Evolutionary conservation across 2,329 filamentous ascomycete species (phyloP).

Genomic region (Xylariales sp.): DNA sequence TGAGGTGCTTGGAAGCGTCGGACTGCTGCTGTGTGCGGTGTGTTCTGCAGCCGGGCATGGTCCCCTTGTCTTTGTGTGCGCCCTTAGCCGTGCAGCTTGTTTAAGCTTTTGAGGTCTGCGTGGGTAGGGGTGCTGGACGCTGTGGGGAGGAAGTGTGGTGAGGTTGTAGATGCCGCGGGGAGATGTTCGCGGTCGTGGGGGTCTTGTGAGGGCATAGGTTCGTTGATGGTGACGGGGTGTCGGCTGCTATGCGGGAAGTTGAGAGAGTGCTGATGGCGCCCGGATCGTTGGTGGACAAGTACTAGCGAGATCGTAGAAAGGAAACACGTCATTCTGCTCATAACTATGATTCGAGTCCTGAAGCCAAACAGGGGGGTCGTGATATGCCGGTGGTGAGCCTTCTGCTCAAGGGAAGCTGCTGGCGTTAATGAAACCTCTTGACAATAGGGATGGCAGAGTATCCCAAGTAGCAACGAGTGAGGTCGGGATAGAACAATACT

Average conservation of each 20-base stretch:
- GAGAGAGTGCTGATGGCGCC: not conserved
- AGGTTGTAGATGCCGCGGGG: not conserved
- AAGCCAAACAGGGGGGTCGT: not conserved
- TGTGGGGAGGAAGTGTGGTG: too few species aligned
- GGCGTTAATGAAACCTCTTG: not conserved
- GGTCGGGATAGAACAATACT: not conserved
- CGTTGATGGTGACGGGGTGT: not conserved
- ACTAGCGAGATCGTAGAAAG: not conserved
- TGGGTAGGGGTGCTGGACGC: too few species aligned
- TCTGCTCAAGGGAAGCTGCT: not conserved
- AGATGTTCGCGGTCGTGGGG: not conserved
- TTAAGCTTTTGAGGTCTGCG: too few species aligned
- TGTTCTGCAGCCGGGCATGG: too few species aligned
- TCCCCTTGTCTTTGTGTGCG: too few species aligned
- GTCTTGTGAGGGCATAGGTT: not conserved
- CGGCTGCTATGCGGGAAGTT: not conserved
- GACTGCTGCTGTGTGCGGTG: too few species aligned
- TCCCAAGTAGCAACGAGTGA: too few species aligned
- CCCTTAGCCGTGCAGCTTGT: too few species aligned
- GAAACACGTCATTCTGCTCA: not conserved
- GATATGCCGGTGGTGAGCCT: not conserved
- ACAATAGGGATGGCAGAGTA: not conserved
- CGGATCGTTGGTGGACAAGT: not conserved
- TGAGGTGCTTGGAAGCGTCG: too few species aligned
- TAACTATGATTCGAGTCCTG: not conserved